These are phyloP conservation scores for Auricularia sp. DNA, from an alignment of 768 basidiomycete species.

Conservation along the genomic window DNA sequence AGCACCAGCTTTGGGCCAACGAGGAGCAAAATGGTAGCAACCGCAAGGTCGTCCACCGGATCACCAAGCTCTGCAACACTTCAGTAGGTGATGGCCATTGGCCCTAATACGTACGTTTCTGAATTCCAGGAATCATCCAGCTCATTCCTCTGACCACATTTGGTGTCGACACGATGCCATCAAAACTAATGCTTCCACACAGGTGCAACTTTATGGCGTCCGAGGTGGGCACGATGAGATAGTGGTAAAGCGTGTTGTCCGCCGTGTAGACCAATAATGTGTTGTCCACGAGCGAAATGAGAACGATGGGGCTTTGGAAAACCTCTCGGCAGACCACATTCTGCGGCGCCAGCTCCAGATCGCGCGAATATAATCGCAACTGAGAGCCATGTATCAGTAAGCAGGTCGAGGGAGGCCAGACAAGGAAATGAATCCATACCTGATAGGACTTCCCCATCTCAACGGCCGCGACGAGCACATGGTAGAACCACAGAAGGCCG, in stretches of 20 bases:
- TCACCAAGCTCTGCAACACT: slow-evolving; percentile 77
- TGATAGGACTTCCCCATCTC: slow-evolving; percentile 74
- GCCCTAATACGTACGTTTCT: slow-evolving; percentile 60
- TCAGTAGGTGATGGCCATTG: slow-evolving; percentile 7
- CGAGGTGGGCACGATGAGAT: slow-evolving; percentile 74
- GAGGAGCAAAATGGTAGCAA: slow-evolving; percentile 92
- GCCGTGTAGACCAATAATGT: slow-evolving; percentile 88
- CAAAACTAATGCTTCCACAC: slow-evolving; percentile 92
- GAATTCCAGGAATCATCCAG: slow-evolving; percentile 92
- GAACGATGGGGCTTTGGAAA: slow-evolving; percentile 67
- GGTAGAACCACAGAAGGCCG: slow-evolving; percentile 93
- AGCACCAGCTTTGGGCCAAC: slow-evolving; percentile 87
- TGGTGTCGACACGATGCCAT: slow-evolving; percentile 79
- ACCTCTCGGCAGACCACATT: slow-evolving; percentile 77
- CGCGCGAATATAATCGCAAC: slow-evolving; percentile 91
- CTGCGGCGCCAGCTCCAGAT: slow-evolving; percentile 73
- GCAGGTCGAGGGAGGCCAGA: too few relatives aligned
- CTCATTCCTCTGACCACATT: slow-evolving; percentile 80
- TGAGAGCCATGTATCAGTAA: slow-evolving; percentile 21
- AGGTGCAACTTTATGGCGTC: slow-evolving; percentile 78
- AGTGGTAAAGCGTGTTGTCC: slow-evolving; percentile 91
- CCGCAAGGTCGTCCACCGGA: slow-evolving; percentile 82
- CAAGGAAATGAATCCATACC: slow-evolving; percentile 27
- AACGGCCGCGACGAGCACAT: slow-evolving; percentile 84
- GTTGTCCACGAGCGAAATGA: slow-evolving; percentile 88